phyloP scores from a whole-genome alignment of 139 green algal genomes.

The Chlorella sorokiniana region DNA sequence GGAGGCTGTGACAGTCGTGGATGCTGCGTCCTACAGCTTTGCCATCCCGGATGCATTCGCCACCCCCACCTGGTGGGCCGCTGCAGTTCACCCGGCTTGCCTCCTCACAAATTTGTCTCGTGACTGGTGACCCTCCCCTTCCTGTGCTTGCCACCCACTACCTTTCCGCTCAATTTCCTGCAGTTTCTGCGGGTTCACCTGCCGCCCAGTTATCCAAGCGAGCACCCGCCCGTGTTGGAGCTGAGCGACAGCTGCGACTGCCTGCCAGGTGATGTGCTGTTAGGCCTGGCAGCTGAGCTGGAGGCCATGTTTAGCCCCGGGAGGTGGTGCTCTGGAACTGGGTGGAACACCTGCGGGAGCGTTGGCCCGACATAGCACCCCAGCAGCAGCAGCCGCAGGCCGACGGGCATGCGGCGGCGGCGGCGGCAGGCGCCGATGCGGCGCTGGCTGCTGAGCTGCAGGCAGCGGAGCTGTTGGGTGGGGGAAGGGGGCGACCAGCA shows the following conservation, averaged over 20 bases:
- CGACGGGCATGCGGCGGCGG: too few species aligned
- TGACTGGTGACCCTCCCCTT: too few species aligned
- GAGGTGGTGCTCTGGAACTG: conserved; percentile 64
- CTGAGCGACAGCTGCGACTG: conserved; percentile 41
- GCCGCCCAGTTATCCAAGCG: conserved; percentile 63
- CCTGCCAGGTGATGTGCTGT: conserved; percentile 38
- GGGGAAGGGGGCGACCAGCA: not conserved
- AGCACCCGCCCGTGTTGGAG: conserved; percentile 52
- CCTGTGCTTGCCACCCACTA: too few species aligned
- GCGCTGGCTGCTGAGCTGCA: not conserved
- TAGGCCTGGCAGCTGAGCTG: conserved; percentile 44
- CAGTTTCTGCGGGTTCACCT: conserved; percentile 56
- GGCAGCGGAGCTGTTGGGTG: conserved; percentile 1
- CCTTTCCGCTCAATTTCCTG: too few species aligned
- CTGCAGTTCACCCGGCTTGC: too few species aligned
- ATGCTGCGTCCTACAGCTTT: conserved; percentile 18
- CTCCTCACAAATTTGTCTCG: too few species aligned
- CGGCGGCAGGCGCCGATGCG: not conserved
- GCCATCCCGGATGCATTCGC: not conserved
- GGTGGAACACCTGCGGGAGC: conserved; percentile 64
- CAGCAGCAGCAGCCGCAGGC: conserved; percentile 5
- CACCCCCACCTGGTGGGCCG: not conserved
- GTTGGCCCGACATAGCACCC: conserved; percentile 23
- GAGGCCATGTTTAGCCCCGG: conserved; percentile 50
- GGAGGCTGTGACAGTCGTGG: conserved; percentile 32